These are phyloP conservation scores for Heliosperma pusillum DNA, from an alignment of 148 eudicot species.

Conservation along the genomic window DNA sequence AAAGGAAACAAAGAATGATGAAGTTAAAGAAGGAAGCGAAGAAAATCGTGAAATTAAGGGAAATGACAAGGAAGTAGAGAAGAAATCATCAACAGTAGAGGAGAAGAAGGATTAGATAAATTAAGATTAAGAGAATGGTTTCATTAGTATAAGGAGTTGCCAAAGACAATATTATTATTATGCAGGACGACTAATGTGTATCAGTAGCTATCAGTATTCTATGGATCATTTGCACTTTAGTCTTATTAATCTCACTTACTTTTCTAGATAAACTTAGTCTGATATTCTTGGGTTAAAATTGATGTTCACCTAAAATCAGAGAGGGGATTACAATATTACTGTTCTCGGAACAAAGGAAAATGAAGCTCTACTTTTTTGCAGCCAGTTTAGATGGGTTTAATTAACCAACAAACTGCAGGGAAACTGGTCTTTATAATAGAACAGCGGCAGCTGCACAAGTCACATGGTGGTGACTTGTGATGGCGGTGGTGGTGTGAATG, in stretches of 20 bases:
- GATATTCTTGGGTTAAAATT: no score
- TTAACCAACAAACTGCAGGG: no score
- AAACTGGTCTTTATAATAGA: no score
- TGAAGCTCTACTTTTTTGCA: no score
- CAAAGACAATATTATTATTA: no score
- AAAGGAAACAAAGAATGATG: background rate
- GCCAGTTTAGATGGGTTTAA: no score
- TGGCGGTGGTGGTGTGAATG: no score
- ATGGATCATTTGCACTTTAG: background rate
- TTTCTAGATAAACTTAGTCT: background rate
- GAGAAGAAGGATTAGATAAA: background rate
- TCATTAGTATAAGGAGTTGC: background rate
- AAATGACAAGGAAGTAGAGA: background rate
- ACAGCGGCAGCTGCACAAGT: no score
- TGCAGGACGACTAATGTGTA: background rate
- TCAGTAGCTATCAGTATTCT: background rate
- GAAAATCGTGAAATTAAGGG: background rate
- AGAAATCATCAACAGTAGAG: no score
- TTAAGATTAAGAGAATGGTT: background rate
- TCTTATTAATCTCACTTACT: background rate
- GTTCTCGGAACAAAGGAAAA: no score
- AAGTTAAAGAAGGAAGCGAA: background rate
- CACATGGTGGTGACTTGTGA: no score
- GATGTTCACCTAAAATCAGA: no score
- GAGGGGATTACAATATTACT: background rate